Evolutionary conservation across 495 filamentous ascomycete species (phyloP).

Genomic region (Penicillium alfredii): DNA sequence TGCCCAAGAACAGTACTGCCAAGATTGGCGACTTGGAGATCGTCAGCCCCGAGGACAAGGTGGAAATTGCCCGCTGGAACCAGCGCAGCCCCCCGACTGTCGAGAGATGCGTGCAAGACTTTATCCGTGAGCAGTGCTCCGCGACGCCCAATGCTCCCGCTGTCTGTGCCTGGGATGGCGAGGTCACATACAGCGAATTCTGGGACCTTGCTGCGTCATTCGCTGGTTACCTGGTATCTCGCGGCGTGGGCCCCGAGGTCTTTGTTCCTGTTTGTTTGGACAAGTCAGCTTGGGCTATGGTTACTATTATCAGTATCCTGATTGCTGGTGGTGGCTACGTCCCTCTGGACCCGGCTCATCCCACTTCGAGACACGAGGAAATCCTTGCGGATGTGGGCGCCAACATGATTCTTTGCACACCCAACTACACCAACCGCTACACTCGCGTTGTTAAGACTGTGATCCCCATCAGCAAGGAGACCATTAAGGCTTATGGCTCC

Average conservation of each 20-base stretch:
- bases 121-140: slow-evolving; percentile 22
- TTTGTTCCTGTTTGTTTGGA: slow-evolving; percentile 53
- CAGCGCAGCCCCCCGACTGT: slow-evolving; percentile 19
- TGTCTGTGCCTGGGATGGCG: slow-evolving; percentile 40
- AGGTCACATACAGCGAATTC: slow-evolving; percentile 37
- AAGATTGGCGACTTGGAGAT: slow-evolving; percentile 31
- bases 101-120: slow-evolving; percentile 45
- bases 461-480: slow-evolving; percentile 34
- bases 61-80: slow-evolving; percentile 31
- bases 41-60: slow-evolving; percentile 29
- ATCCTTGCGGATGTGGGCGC: slow-evolving; percentile 36
- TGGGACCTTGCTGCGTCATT: slow-evolving; percentile 31
- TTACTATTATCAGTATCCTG: slow-evolving; percentile 47
- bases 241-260: slow-evolving; percentile 43
- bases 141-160: slow-evolving; percentile 31
- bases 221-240: slow-evolving; percentile 31
- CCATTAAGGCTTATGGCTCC: slow-evolving; percentile 28
- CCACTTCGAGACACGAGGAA: slow-evolving; percentile 39
- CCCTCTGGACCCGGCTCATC: slow-evolving; percentile 52
- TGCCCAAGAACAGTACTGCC: slow-evolving; percentile 19
- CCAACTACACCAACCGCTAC: slow-evolving; percentile 25
- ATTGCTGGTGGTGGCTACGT: slow-evolving; percentile 56
- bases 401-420: slow-evolving; percentile 36
- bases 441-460: slow-evolving; percentile 26
- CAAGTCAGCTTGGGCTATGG: slow-evolving; percentile 50